phyloP scores from a whole-genome alignment of 164 flowering plant species.

The Cinnamomum micranthum region DNA sequence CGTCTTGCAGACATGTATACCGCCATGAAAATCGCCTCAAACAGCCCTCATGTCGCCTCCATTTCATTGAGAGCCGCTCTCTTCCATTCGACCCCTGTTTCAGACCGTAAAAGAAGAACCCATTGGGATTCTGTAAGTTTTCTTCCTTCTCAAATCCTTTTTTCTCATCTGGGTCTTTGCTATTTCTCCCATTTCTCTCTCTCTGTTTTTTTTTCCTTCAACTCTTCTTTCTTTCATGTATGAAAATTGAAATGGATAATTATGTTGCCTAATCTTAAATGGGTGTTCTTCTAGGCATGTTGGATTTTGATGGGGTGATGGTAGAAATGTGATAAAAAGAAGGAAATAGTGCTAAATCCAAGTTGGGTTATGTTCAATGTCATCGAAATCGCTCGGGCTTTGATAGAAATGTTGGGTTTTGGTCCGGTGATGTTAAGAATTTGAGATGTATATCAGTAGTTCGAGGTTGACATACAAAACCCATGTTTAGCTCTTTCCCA shows the following conservation, averaged over 20 bases:
- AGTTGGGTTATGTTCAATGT: no score
- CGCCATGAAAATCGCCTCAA: constrained; percentile 27
- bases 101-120: constrained; percentile 45
- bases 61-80: constrained; percentile 26
- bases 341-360: no score
- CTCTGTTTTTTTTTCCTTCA: no score
- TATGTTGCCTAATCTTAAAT: background rate
- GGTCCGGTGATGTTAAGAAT: no score
- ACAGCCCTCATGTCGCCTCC: constrained; percentile 12
- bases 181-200: background rate
- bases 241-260: no score
- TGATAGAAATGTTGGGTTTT: no score
- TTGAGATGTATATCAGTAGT: no score
- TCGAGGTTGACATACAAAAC: no score
- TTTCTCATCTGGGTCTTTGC: constrained; percentile 3
- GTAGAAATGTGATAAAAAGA: background rate
- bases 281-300: background rate
- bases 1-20: background rate
- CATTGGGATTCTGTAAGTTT: constrained; percentile 41
- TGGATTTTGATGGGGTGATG: background rate
- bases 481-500: no score
- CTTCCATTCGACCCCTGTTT: constrained; percentile 56
- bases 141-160: constrained; percentile 2
- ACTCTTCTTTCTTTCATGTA: no score
- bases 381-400: no score